phyloP scores from a whole-genome alignment of 257 asterid genomes.

The Penstemon davidsonii region DNA sequence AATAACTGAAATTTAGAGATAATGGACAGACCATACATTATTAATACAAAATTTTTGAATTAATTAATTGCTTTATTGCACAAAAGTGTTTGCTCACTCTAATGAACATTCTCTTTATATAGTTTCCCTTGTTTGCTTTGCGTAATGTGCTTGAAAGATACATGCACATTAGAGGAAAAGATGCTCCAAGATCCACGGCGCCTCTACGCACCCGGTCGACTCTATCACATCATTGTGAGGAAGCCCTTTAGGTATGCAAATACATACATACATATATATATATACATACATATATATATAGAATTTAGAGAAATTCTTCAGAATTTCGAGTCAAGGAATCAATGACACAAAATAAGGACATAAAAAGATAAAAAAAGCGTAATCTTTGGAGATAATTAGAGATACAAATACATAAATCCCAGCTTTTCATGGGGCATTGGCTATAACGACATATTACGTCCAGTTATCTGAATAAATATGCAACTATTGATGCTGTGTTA shows the following conservation, averaged over 20 bases:
- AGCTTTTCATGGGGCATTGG: background rate
- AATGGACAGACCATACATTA: background rate
- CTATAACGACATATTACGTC: background rate
- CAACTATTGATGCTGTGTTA: background rate
- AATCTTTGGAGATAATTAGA: too few species aligned
- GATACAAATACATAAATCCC: too few species aligned
- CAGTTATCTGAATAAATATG: conserved; percentile 7
- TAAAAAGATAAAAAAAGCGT: too few species aligned
- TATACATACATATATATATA: background rate
- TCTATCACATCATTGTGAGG: conserved; percentile 85
- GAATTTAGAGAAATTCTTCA: too few species aligned
- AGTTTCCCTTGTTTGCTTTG: conserved; percentile 97
- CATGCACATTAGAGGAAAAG: conserved; percentile 88
- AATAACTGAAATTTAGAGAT: background rate
- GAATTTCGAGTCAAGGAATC: too few species aligned
- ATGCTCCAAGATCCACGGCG: conserved; percentile 97
- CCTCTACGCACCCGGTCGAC: conserved; percentile 97
- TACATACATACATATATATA: too few species aligned
- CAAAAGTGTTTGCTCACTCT: conserved; percentile 12
- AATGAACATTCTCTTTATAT: conserved; percentile 27
- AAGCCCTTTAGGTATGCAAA: conserved; percentile 73
- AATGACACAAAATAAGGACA: too few species aligned
- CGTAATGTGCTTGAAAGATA: conserved; percentile 91
- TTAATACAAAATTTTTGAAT: too few species aligned
- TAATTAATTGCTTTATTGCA: too few species aligned